Evolutionary conservation across 83 land plant genomes (phyloP), one percentile per base, ranked within the genome.

Genomic region (Thuja plicata): DNA sequence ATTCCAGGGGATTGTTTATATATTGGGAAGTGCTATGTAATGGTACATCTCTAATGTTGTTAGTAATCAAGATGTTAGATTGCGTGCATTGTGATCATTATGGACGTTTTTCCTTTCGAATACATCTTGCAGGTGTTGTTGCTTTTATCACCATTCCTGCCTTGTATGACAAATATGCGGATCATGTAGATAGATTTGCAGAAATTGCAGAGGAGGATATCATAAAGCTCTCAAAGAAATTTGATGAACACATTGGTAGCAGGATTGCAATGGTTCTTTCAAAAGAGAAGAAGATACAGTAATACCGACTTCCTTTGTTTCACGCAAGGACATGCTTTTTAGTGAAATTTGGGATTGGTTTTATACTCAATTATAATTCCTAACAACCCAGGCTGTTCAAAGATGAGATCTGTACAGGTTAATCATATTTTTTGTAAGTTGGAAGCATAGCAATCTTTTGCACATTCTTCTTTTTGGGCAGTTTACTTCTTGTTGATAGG

Each of bases 101-200:
- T 55, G 32, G 41, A 86, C 17, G 32, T 74, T 43, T 40, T 85
- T 32, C 12, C 45, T 76, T 74, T 74, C n/a, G 43, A n/a, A 43
- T 87, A 48, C 82, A 30, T 48, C 19, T 11, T 41, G 84, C 93
- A 95, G 97, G 95, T 43, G 87, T 91, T 45, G 89, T 95, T 74
- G 1, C 91, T 13, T 88, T 92, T 15, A 90, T 95, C 21, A 95
- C 95, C 34, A 57, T 95, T 54, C 97, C 97, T 57, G 97, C 94
- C 4, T 81, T 95, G 89, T 95, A 95, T 92, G 89, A 88, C 88
- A 94, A 92, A 88, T 95, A 90, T 82, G 91, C 91, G 76, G 92
- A 89, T 8, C 93, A 41, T 57, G 92, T 95, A 48, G 94, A 93
- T 91, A 90, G 89, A 48, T 92, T 83, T 86, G 90, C 92, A 57